Conservation (phyloP, 2,329 filamentous ascomycete genomes). For the Bretziella fagacearum region DNA sequence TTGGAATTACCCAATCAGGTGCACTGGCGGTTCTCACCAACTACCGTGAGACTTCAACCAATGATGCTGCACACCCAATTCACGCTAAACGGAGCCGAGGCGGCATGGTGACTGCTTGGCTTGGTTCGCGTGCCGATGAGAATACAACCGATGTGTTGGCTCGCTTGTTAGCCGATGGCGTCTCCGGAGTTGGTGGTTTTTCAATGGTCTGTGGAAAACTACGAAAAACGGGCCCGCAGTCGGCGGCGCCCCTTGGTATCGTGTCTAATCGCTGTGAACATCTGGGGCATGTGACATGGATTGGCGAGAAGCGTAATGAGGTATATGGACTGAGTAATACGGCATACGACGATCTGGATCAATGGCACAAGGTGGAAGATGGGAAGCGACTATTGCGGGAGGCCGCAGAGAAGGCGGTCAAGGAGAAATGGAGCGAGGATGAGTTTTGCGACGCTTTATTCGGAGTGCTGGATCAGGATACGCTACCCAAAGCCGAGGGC, state of each 20-base stretch:
- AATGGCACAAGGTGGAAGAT: constrained; percentile 44
- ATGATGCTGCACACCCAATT: constrained; percentile 35
- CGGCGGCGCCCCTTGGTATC: constrained; percentile 37
- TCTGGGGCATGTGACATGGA: constrained; percentile 38
- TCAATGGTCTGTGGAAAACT: constrained; percentile 49
- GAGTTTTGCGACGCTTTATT: constrained; percentile 36
- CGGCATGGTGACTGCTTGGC: constrained; percentile 46
- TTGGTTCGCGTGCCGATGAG: constrained; percentile 33
- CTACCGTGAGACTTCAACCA: constrained; percentile 38
- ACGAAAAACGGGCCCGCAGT: constrained; percentile 16
- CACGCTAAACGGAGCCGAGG: constrained; percentile 41
- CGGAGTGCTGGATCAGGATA: constrained; percentile 38
- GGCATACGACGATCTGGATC: constrained; percentile 32
- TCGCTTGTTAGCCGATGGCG: constrained; percentile 34
- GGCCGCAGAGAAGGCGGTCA: constrained; percentile 26
- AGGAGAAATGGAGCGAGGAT: constrained; percentile 26
- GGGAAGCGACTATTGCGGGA: constrained; percentile 32
- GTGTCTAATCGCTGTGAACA: constrained; percentile 43
- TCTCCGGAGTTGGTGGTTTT: constrained; percentile 48
- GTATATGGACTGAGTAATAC: constrained; percentile 48
- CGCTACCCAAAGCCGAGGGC: constrained; percentile 28
- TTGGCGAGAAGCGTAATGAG: constrained; percentile 33
- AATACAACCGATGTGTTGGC: constrained; percentile 33
- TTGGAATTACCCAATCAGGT: constrained; percentile 43
- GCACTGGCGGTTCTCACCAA: constrained; percentile 49